Evolutionary conservation across 768 basidiomycete genomes (phyloP), one percentile per base, ranked within the genome.

Genomic region (Lactarius akahatsu): DNA sequence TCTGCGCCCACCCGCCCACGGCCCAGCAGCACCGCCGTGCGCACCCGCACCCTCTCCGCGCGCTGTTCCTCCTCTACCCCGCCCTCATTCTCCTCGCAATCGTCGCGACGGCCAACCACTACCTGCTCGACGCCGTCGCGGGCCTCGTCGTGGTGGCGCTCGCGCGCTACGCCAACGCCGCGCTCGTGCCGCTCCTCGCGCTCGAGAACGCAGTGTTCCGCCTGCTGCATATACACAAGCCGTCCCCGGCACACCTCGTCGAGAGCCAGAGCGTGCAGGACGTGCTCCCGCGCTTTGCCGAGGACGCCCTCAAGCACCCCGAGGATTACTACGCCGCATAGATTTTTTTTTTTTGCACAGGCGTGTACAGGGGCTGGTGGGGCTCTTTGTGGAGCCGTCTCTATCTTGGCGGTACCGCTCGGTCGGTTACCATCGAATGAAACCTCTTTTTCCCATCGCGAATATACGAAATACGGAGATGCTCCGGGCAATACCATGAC

Each of bases 91-190:
- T 63, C 50, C 54, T 61, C 57, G 66, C 66, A 0, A 67, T 67
- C 66, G 57, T 67, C 56, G 56, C 62, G 34, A 67, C 61, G 3
- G 66, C 62, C 28, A 67, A 63, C 62, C 62, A 67, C 66, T 63
- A 67, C 62, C 13, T 67, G 23, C 66, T 67, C 62, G 62, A 63
- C 50, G 66, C 66, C 15, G 10, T 59, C 34, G 66, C 62, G 1
- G 62, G 65, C 15, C 52, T 63, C 43, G 28, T 59, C 47, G 62
- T 67, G n/a, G 56, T 57, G 1, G 62, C 50, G 4, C 13, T 67
- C 43, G 62, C 66, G 56, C 50, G 58, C 47, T 40, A 57, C 43
- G n/a, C 43, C 13, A 67, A 67, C 50, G 30, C 54, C 23, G 57
- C 55, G 26, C 61, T 67, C 30, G 47, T 67, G 40, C 41, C 61